phyloP scores from a whole-genome alignment of 129 eudicot genomes.

The Tanacetum coccineum region DNA sequence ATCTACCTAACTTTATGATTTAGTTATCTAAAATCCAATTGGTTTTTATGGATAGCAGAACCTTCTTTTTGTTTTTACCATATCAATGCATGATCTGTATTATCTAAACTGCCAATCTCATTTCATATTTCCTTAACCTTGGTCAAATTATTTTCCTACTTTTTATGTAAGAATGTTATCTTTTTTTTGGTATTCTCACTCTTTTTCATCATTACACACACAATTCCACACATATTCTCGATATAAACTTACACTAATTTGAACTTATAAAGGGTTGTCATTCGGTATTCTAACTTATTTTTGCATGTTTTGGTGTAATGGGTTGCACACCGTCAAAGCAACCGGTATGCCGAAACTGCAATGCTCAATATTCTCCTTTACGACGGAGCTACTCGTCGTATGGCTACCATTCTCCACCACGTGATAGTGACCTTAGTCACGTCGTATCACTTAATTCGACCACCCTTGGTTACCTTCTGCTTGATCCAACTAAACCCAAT shows the following conservation, averaged over 20 bases:
- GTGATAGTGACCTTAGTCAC: slow-evolving; percentile 31
- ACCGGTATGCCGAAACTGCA: slow-evolving; percentile 61
- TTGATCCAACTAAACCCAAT: slow-evolving; percentile 11
- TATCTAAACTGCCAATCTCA: slow-evolving; percentile 11
- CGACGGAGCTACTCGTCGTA: slow-evolving; percentile 63
- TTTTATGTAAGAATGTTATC: slow-evolving; percentile 45
- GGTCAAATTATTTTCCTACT: slow-evolving; percentile 11
- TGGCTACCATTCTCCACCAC: slow-evolving; percentile 35
- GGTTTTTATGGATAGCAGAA: not conserved
- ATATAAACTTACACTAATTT: not conserved
- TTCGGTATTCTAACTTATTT: not conserved
- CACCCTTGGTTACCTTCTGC: slow-evolving; percentile 51
- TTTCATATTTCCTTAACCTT: slow-evolving; percentile 10
- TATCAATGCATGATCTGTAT: slow-evolving; percentile 24
- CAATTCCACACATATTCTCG: slow-evolving; percentile 14
- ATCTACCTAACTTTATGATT: too few relatives aligned
- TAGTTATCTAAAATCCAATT: too few relatives aligned
- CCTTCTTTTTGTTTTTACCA: slow-evolving; percentile 18
- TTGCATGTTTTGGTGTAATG: slow-evolving; percentile 30
- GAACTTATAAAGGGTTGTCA: slow-evolving; percentile 12
- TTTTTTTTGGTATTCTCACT: slow-evolving; percentile 18
- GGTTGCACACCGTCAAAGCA: slow-evolving; percentile 82
- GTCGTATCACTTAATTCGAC: slow-evolving; percentile 64
- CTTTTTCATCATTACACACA: slow-evolving; percentile 25
- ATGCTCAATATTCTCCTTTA: slow-evolving; percentile 47